phyloP scores from a whole-genome alignment of 441 rosid genomes.

The Arabidopsis hybrid region DNA sequence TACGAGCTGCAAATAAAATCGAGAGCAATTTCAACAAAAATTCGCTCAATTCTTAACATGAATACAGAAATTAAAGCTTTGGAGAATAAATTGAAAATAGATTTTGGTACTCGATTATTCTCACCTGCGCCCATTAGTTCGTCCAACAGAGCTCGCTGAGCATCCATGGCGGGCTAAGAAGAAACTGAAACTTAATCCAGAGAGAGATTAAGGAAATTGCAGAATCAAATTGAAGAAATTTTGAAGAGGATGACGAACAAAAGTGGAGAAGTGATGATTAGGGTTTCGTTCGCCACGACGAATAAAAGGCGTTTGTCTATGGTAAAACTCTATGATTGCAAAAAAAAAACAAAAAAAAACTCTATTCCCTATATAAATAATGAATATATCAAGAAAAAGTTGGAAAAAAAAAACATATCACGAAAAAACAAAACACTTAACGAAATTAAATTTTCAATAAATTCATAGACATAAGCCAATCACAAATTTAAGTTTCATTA shows the following conservation, averaged over 20 bases:
- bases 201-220: background rate
- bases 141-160: slow-evolving; percentile 95
- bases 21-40: background rate
- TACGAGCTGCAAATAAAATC: slow-evolving; percentile 61
- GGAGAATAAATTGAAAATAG: background rate
- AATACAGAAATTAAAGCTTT: background rate
- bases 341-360: background rate
- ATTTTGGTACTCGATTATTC: slow-evolving; percentile 7
- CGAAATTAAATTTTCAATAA: too few species aligned
- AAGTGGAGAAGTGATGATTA: slow-evolving; percentile 32
- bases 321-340: too few species aligned
- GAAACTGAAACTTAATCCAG: background rate
- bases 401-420: background rate
- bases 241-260: background rate
- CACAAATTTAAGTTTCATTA: too few species aligned
- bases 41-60: background rate
- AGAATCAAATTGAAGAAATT: slow-evolving; percentile 1
- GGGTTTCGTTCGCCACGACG: slow-evolving; percentile 40
- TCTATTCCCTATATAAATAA: background rate
- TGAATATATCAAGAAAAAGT: too few species aligned
- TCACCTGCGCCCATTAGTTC: slow-evolving; percentile 98
- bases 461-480: background rate
- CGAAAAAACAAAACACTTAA: background rate
- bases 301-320: background rate
- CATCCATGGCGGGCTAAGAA: slow-evolving; percentile 64